These are phyloP conservation scores for Tetraselmis chui DNA, from an alignment of 139 green algal species.

Conservation along the genomic window DNA sequence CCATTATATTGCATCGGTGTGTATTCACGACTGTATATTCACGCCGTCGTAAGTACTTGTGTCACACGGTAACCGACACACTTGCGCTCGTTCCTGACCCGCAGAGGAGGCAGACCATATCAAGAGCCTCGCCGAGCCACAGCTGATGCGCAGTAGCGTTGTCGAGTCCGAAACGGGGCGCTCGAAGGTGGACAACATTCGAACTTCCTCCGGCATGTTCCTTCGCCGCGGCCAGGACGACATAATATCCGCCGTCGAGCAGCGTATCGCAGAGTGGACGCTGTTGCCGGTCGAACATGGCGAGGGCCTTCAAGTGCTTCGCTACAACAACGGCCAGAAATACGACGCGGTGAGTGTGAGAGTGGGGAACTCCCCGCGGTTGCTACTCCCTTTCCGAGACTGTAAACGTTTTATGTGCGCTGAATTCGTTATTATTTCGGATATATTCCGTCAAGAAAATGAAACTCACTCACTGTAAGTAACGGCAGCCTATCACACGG, in stretches of 20 bases:
- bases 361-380: no score
- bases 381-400: no score
- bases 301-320: conserved; percentile 42
- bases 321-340: conserved; percentile 40
- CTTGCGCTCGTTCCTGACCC: background rate
- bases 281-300: conserved; percentile 36
- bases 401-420: background rate
- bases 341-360: conserved; percentile 38
- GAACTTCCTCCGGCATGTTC: conserved; percentile 39
- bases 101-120: conserved; percentile 38
- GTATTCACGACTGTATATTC: no score
- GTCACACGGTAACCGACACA: no score
- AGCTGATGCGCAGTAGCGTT: conserved; percentile 30
- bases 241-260: conserved; percentile 27
- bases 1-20: background rate
- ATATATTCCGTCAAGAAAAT: background rate
- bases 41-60: no score
- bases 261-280: conserved; percentile 35
- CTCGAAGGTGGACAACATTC: conserved; percentile 23
- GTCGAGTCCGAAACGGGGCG: conserved; percentile 29
- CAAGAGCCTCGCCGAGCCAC: conserved; percentile 9
- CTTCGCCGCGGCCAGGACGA: conserved; percentile 24
- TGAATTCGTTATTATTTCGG: background rate
- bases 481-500: no score
- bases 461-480: no score